Conservation (phyloP, 164 flowering plant species). For the Sedum album region DNA sequence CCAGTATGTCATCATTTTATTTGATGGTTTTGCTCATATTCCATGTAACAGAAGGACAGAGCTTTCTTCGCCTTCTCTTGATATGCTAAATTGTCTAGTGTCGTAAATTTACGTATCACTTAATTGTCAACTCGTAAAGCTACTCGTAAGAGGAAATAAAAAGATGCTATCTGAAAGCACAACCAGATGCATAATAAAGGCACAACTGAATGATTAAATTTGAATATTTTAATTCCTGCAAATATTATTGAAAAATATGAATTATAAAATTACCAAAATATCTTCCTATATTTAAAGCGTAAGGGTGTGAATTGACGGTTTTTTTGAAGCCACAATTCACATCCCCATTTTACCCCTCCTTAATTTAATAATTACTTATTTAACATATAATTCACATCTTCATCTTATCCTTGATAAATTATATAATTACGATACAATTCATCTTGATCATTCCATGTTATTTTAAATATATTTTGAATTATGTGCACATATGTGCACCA, state of each 20-base stretch:
- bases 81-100: neutral
- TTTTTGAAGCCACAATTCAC: too few relatives aligned
- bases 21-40: neutral
- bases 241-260: neutral
- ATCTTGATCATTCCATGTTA: too few relatives aligned
- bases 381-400: too few relatives aligned
- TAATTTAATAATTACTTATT: too few relatives aligned
- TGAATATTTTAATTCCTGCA: neutral
- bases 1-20: conserved; percentile 50
- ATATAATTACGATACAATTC: too few relatives aligned
- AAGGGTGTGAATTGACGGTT: too few relatives aligned
- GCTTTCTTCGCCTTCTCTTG: neutral
- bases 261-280: too few relatives aligned
- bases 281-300: too few relatives aligned
- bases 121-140: neutral
- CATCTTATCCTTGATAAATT: too few relatives aligned
- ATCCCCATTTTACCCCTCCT: too few relatives aligned
- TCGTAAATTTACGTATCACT: neutral
- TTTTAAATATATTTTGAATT: too few relatives aligned
- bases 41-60: neutral
- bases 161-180: neutral
- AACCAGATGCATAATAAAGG: neutral
- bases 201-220: neutral
- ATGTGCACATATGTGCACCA: too few relatives aligned
- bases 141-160: neutral